phyloP scores from a whole-genome alignment of 192 early-diverging fungal genomes.

The Coemansia guatemalensis region DNA sequence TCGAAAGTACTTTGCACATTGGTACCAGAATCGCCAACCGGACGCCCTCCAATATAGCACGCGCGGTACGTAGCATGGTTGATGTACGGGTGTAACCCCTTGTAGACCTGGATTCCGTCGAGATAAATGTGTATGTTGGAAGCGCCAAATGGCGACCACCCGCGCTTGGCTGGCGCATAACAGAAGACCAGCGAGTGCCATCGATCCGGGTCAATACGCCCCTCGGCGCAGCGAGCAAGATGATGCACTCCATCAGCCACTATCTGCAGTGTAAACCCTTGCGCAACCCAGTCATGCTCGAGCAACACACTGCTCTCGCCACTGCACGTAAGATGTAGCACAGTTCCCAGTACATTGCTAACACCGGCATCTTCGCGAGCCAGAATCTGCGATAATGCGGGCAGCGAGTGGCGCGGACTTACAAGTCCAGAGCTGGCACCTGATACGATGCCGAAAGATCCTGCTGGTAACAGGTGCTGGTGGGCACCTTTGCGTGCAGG shows the following conservation, averaged over 20 bases:
- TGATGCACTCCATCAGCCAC: constrained; percentile 15
- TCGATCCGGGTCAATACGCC: constrained; percentile 7
- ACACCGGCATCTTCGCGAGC: not conserved
- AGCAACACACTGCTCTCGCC: constrained; percentile 1
- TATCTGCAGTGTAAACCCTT: constrained; percentile 18
- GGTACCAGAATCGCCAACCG: not conserved
- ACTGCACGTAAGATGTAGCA: constrained; percentile 15
- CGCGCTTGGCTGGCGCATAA: constrained; percentile 37
- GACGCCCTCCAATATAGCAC: constrained; percentile 31
- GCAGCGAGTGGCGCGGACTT: not conserved
- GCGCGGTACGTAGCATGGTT: constrained; percentile 20
- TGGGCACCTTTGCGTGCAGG: not conserved
- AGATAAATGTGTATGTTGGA: constrained; percentile 38
- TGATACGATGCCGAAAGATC: constrained; percentile 11
- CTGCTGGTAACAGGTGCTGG: constrained; percentile 22
- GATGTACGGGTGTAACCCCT: constrained; percentile 32
- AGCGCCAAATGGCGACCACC: constrained; percentile 45
- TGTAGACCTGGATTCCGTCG: constrained; percentile 22
- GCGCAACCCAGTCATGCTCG: constrained; percentile 7
- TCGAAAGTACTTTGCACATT: not conserved
- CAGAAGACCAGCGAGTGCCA: constrained; percentile 35
- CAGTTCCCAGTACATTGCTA: not conserved
- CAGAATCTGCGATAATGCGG: constrained; percentile 3
- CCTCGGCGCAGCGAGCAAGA: constrained; percentile 14
- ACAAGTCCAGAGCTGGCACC: not conserved